These are phyloP conservation scores for Dactylellina haptotyla DNA, from an alignment of 2,329 filamentous ascomycete species.

Conservation along the genomic window DNA sequence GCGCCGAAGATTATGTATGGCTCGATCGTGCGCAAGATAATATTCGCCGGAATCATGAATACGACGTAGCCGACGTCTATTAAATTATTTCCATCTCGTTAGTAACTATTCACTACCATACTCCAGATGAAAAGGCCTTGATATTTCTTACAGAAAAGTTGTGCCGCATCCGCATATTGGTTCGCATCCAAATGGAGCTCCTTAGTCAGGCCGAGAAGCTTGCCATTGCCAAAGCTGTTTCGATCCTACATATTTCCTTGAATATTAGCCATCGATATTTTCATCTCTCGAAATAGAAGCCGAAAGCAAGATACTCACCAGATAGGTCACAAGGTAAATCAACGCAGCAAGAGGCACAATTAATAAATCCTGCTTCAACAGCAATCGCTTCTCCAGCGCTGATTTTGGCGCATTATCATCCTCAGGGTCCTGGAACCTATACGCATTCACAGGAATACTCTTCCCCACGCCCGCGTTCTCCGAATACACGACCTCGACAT, in stretches of 20 bases:
- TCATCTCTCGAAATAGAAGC: not conserved
- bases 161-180: constrained; percentile 19
- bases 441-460: not conserved
- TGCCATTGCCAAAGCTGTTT: constrained; percentile 38
- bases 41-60: constrained; percentile 35
- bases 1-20: constrained; percentile 21
- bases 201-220: constrained; percentile 18
- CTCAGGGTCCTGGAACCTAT: constrained; percentile 24
- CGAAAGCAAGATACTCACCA: constrained; percentile 11
- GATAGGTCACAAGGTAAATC: constrained; percentile 21
- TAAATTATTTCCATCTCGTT: not conserved
- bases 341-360: constrained; percentile 27
- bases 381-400: constrained; percentile 10
- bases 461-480: not conserved
- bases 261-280: not conserved
- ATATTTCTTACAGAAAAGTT: constrained; percentile 25
- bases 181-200: constrained; percentile 11
- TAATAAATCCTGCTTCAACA: constrained; percentile 32
- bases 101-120: not conserved
- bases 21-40: constrained; percentile 17
- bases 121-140: not conserved
- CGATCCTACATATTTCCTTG: not conserved
- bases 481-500: constrained; percentile 23
- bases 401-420: not conserved
- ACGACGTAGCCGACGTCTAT: constrained; percentile 24